These are phyloP conservation scores for Platismatia glauca DNA, from an alignment of 495 filamentous ascomycete species.

Conservation along the genomic window DNA sequence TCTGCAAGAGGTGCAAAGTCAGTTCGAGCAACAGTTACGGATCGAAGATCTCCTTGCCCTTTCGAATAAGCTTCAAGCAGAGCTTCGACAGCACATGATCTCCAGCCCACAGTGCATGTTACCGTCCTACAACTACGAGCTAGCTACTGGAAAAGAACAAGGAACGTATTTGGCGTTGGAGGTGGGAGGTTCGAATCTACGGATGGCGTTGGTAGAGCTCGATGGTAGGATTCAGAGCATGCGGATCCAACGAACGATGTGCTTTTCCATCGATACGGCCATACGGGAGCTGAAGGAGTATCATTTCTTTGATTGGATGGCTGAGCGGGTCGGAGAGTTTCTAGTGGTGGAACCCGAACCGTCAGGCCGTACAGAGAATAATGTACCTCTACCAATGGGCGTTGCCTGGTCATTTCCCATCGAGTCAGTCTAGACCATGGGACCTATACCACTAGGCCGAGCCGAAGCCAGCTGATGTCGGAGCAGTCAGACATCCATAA, in stretches of 20 bases:
- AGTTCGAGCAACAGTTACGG: constrained; percentile 15
- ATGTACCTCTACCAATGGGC: constrained; percentile 46
- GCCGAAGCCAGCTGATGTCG: constrained; percentile 7
- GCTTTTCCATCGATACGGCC: constrained; percentile 44
- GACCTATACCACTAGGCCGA: background rate
- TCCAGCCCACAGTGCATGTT: constrained; percentile 53
- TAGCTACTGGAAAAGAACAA: constrained; percentile 51
- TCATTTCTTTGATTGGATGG: constrained; percentile 63
- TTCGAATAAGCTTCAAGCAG: constrained; percentile 50
- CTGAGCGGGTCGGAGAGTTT: constrained; percentile 46
- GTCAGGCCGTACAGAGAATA: constrained; percentile 28
- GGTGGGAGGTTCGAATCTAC: constrained; percentile 60
- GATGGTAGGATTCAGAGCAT: constrained; percentile 36
- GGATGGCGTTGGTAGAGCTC: constrained; percentile 53
- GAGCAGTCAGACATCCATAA: constrained; percentile 45
- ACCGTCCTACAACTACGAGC: constrained; percentile 54
- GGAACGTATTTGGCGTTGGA: constrained; percentile 56
- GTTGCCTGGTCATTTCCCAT: constrained; percentile 64
- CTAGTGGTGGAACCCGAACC: constrained; percentile 27
- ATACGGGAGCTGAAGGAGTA: constrained; percentile 46
- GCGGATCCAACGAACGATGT: constrained; percentile 42
- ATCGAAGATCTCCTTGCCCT: constrained; percentile 30
- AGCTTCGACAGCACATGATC: constrained; percentile 46
- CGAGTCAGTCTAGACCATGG: constrained; percentile 36
- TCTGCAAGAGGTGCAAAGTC: constrained; percentile 15